Evolutionary conservation across 495 filamentous ascomycete genomes (phyloP).

Genomic region (Tirmania nivea): DNA sequence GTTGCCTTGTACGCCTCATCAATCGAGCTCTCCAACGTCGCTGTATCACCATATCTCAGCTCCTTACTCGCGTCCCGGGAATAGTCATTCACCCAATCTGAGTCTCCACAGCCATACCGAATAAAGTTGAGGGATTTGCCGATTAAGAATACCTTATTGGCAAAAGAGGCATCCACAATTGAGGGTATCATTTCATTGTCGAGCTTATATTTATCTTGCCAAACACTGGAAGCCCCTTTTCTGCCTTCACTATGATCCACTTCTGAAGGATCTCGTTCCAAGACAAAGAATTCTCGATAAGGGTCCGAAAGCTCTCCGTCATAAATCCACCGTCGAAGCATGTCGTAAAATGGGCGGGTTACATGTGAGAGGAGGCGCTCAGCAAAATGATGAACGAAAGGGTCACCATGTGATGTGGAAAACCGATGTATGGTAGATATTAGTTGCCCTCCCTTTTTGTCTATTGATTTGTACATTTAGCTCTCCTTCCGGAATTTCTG

Average conservation of each 20-base stretch:
- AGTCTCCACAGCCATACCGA: slow-evolving; percentile 78
- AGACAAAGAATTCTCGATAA: slow-evolving; percentile 87
- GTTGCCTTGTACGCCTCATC: slow-evolving; percentile 94
- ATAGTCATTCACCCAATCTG: slow-evolving; percentile 87
- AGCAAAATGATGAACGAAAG: slow-evolving; percentile 80
- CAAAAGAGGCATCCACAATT: slow-evolving; percentile 79
- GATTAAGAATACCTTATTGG: slow-evolving; percentile 86
- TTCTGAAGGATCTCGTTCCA: slow-evolving; percentile 28
- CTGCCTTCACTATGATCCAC: slow-evolving; percentile 30
- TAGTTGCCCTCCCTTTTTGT: slow-evolving; percentile 73
- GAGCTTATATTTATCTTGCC: slow-evolving; percentile 93
- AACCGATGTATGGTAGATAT: slow-evolving; percentile 88
- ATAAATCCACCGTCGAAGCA: slow-evolving; percentile 92
- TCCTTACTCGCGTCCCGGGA: slow-evolving; percentile 88
- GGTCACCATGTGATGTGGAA: slow-evolving; percentile 82
- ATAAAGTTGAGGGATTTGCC: slow-evolving; percentile 98
- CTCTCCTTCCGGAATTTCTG: background rate
- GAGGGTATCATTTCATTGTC: slow-evolving; percentile 69
- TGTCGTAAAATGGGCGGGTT: slow-evolving; percentile 93
- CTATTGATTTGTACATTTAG: slow-evolving; percentile 21
- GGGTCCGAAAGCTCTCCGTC: slow-evolving; percentile 94
- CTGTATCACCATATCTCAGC: slow-evolving; percentile 82
- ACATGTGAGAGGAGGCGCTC: slow-evolving; percentile 78
- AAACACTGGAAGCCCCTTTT: slow-evolving; percentile 68
- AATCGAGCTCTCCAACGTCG: slow-evolving; percentile 73